Percentiles rank a stretch among this genome's conserved stretches.
Conservation (phyloP, 75 land plant species). For the Cupressus sempervirens region DNA sequence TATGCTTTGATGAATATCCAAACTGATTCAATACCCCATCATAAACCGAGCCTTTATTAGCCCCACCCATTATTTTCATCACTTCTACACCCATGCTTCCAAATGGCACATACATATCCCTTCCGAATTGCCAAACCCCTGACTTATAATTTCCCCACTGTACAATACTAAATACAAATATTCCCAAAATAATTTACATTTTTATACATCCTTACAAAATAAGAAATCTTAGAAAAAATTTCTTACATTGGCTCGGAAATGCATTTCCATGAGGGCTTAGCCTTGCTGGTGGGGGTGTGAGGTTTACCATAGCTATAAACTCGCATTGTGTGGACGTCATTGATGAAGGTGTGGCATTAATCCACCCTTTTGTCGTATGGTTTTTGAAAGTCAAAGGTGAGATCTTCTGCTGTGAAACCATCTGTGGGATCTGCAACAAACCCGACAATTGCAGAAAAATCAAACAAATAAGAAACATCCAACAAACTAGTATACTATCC, state of each 20-base stretch:
- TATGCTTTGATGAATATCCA: background rate
- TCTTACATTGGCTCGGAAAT: no score
- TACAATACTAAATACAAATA: background rate
- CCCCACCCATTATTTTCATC: conserved; percentile 31
- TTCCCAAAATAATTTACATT: no score
- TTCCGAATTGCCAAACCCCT: conserved; percentile 40
- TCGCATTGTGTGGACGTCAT: conserved; percentile 23
- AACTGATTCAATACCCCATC: conserved; percentile 20
- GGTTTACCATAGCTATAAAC: conserved; percentile 22
- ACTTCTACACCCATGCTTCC: conserved; percentile 22
- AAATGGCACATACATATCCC: conserved; percentile 18
- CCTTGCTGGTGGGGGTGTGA: conserved; percentile 6
- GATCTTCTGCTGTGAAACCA: conserved; percentile 14
- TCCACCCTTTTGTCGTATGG: conserved; percentile 18
- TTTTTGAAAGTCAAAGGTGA: conserved; percentile 9
- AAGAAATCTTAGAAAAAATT: no score
- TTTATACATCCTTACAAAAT: background rate
- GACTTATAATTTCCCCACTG: background rate
- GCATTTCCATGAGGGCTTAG: conserved; percentile 25
- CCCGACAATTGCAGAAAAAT: background rate
- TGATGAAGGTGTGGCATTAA: conserved; percentile 13
- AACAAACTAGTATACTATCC: no score
- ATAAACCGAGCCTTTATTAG: conserved; percentile 14
- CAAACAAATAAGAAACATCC: no score
- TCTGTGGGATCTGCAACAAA: conserved; percentile 11